Evolutionary conservation across 2,329 filamentous ascomycete species (phyloP).

Genomic region (Talaromyces islandicus): DNA sequence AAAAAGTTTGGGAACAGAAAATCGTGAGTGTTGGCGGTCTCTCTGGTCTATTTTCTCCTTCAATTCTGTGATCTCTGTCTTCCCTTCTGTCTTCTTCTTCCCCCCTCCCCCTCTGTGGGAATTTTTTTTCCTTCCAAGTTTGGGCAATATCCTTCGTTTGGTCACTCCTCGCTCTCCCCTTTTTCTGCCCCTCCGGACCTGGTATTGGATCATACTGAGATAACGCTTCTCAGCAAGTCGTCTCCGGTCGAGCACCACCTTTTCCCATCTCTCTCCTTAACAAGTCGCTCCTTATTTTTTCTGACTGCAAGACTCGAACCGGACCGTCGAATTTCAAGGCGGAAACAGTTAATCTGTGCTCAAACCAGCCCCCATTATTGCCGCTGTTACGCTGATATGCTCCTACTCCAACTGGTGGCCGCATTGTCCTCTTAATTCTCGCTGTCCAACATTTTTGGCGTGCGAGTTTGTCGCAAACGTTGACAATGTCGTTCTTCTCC

Average conservation of each 20-base stretch:
- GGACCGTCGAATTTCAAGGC: not conserved
- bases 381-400: constrained; percentile 3
- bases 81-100: not conserved
- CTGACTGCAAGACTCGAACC: not conserved
- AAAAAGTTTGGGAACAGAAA: not conserved
- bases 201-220: not conserved
- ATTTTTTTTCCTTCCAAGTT: not conserved
- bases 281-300: not conserved
- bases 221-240: not conserved
- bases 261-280: not conserved
- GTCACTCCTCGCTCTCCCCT: not conserved
- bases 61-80: not conserved
- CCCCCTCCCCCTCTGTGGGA: not conserved
- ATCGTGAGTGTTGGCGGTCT: not conserved
- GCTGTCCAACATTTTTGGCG: not conserved
- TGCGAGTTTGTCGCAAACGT: not conserved
- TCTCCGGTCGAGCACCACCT: not conserved
- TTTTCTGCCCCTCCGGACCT: not conserved
- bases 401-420: not conserved
- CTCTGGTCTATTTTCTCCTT: not conserved
- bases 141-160: constrained; percentile 1
- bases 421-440: not conserved
- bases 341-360: not conserved
- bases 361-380: not conserved
- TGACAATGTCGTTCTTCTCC: constrained; percentile 52